Conservation (phyloP, 176 grass and related monocot species). For the Aegilops tauschii region DNA sequence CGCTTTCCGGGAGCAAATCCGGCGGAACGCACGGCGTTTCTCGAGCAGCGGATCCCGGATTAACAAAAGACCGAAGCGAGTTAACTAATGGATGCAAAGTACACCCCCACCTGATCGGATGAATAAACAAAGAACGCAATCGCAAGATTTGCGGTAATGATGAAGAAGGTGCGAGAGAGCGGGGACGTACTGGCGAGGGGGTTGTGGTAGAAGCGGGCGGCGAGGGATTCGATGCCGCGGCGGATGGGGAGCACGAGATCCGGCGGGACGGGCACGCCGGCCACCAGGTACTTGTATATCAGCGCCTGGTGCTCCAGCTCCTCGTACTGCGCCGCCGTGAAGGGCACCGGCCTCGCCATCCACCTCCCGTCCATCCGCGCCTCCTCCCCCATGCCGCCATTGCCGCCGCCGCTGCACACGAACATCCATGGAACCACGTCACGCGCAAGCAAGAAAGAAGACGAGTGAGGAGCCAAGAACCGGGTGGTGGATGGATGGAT, state of each 20-base stretch:
- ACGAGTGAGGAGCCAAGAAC: background rate
- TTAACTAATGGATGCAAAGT: conserved; percentile 44
- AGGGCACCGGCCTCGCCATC: conserved; percentile 34
- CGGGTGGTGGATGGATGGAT: background rate
- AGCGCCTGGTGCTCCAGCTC: conserved; percentile 85
- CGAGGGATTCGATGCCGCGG: conserved; percentile 65
- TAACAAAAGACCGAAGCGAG: conserved; percentile 39
- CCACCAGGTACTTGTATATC: conserved; percentile 81
- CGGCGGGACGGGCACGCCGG: conserved; percentile 71
- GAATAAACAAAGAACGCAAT: conserved; percentile 32
- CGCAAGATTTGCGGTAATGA: background rate
- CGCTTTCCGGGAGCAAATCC: conserved; percentile 28
- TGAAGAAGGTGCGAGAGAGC: background rate
- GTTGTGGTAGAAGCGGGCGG: conserved; percentile 62
- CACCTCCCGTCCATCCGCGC: conserved; percentile 21
- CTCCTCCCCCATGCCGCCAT: background rate
- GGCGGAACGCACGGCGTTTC: background rate
- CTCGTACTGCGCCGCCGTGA: conserved; percentile 77
- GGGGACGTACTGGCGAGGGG: conserved; percentile 31
- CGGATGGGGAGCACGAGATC: conserved; percentile 69
- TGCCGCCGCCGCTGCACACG: conserved; percentile 2
- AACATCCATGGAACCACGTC: background rate
- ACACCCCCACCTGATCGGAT: conserved; percentile 34
- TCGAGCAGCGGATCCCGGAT: conserved; percentile 34
- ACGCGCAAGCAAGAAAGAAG: background rate